Evolutionary conservation across 768 basidiomycete genomes (phyloP).

Genomic region (Polyporus arcularius): DNA sequence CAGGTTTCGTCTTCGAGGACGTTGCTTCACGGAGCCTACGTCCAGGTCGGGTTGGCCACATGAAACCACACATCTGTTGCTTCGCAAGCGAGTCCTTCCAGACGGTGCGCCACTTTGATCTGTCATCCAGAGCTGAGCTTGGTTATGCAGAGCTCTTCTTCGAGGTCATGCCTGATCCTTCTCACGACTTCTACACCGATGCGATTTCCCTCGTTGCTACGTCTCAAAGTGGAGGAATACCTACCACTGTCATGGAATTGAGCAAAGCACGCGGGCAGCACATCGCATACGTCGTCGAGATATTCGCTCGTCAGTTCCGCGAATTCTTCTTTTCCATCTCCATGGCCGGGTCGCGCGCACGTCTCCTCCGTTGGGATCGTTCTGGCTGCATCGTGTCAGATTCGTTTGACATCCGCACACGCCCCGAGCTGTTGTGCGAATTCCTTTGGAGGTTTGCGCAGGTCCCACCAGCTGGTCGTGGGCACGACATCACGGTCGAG

Average conservation of each 20-base stretch:
- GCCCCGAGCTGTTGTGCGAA: conserved; percentile 25
- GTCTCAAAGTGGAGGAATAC: too few relatives aligned
- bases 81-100: background rate
- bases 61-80: conserved; percentile 3
- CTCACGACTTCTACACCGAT: background rate
- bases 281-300: background rate
- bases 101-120: background rate
- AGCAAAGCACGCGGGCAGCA: background rate
- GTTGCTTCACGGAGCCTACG: background rate
- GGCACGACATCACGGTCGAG: conserved; percentile 24
- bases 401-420: conserved; percentile 26
- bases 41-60: background rate
- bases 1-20: background rate
- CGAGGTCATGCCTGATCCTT: background rate
- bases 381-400: conserved; percentile 33
- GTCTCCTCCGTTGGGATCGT: conserved; percentile 37
- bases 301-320: conserved; percentile 31
- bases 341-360: conserved; percentile 28
- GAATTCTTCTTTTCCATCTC: conserved; percentile 30
- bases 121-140: background rate
- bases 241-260: too few relatives aligned
- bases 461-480: conserved; percentile 18
- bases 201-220: background rate
- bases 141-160: conserved; percentile 7
- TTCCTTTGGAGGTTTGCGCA: conserved; percentile 34